phyloP scores from a whole-genome alignment of 768 basidiomycete genomes.

The Psilocybe tampanensis region DNA sequence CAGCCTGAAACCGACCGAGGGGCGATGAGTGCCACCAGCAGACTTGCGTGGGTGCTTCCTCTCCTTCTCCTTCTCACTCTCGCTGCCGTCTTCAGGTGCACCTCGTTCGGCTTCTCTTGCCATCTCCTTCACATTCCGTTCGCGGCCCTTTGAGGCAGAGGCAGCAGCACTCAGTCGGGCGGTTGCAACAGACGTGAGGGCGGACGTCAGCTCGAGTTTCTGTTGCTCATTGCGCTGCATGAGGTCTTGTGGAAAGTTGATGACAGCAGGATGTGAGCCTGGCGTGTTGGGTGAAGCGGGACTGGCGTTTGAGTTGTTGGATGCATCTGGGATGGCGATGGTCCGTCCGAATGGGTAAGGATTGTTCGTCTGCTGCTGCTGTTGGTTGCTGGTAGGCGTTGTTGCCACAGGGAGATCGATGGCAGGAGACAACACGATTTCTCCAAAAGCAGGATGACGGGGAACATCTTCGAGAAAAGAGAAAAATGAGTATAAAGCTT shows the following conservation, averaged over 20 bases:
- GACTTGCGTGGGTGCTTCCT: neutral
- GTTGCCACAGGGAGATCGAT: neutral
- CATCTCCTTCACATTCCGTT: neutral
- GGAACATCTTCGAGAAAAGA: neutral
- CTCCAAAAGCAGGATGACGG: neutral
- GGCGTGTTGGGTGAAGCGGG: neutral
- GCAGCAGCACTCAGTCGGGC: neutral
- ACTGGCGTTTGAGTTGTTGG: neutral
- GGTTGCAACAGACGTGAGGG: neutral
- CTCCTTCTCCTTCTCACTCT: neutral
- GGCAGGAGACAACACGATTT: neutral
- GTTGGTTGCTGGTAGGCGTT: neutral
- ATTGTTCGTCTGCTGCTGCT: neutral
- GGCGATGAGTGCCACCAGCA: neutral
- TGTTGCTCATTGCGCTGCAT: constrained; percentile 1
- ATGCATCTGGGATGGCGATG: too few relatives aligned
- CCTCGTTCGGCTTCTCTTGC: neutral
- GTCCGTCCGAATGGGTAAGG: neutral
- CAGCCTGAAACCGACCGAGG: neutral
- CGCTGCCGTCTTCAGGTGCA: neutral
- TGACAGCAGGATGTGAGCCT: neutral
- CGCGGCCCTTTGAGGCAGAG: neutral
- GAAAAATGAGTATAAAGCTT: neutral
- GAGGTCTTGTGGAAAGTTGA: constrained; percentile 6
- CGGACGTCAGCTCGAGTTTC: neutral